These are phyloP conservation scores for Puccinia horiana DNA, from an alignment of 1,284 basidiomycete genomes.

Conservation along the genomic window DNA sequence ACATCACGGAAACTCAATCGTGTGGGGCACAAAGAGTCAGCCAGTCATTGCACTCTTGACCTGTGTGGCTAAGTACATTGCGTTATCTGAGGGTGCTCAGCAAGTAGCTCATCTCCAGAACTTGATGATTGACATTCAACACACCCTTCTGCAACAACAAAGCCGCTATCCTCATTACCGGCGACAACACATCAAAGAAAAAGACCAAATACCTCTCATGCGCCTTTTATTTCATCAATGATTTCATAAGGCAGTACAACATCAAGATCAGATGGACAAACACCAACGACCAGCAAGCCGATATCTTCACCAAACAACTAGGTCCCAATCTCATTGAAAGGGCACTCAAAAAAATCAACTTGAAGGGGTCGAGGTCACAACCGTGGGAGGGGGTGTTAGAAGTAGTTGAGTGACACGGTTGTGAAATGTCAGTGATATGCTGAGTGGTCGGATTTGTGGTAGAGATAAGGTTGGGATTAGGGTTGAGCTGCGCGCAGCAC, in stretches of 20 bases:
- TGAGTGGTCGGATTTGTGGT: too few species aligned
- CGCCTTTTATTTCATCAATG: slow-evolving; percentile 17
- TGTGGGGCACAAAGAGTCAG: slow-evolving; percentile 29
- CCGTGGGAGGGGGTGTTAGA: too few species aligned
- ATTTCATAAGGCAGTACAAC: neutral
- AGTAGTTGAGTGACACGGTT: too few species aligned
- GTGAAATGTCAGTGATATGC: too few species aligned
- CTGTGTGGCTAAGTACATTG: slow-evolving; percentile 9
- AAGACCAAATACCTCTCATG: neutral
- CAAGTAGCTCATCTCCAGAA: neutral
- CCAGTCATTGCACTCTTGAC: slow-evolving; percentile 7
- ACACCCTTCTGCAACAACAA: neutral
- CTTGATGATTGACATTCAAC: neutral
- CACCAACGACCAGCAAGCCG: neutral
- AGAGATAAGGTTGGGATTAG: too few species aligned
- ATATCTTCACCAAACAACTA: slow-evolving; percentile 11
- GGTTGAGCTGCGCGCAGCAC: too few species aligned
- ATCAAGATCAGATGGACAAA: slow-evolving; percentile 20
- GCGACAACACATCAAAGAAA: too few species aligned
- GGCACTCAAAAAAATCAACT: neutral
- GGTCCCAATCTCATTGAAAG: neutral
- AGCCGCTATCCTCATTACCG: slow-evolving; percentile 3
- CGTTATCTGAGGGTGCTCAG: neutral
- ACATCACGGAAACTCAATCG: neutral
- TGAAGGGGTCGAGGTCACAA: neutral